Percentiles rank a stretch among this genome's conserved stretches.
Evolutionary conservation across 2,329 filamentous ascomycete species (phyloP).

Genomic region (Neofusicoccum sp.): DNA sequence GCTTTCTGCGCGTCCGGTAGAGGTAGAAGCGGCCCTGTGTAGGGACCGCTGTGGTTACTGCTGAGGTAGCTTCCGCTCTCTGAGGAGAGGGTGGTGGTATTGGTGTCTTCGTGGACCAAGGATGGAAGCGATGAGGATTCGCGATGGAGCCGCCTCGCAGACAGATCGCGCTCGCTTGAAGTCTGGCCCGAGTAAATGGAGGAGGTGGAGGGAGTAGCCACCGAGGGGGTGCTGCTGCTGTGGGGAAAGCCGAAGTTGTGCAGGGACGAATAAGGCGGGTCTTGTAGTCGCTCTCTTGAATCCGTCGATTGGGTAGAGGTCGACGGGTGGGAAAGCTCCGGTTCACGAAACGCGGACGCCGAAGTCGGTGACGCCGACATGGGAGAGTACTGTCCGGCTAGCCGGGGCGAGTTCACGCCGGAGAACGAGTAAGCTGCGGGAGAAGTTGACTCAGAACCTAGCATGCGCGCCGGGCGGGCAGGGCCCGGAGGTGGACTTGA

Average conservation of each 20-base stretch:
- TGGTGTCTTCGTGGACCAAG: conserved; percentile 36
- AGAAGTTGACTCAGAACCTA: conserved; percentile 34
- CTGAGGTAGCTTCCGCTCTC: conserved; percentile 29
- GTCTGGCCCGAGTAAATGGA: background rate
- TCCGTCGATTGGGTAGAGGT: conserved; percentile 21
- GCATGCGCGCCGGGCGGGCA: conserved; percentile 28
- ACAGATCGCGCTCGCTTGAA: conserved; percentile 24
- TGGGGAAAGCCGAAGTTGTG: background rate
- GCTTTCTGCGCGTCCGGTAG: conserved; percentile 32
- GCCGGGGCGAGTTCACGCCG: conserved; percentile 34
- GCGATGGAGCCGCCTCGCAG: conserved; percentile 32
- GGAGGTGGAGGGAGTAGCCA: background rate
- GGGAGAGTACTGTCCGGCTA: conserved; percentile 35
- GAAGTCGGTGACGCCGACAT: conserved; percentile 35
- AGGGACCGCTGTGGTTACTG: conserved; percentile 18
- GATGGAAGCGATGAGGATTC: conserved; percentile 32
- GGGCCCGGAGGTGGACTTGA: conserved; percentile 30
- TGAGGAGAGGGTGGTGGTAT: conserved; percentile 31
- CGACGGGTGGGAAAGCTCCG: conserved; percentile 22
- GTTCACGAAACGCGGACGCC: conserved; percentile 28
- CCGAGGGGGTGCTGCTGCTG: background rate
- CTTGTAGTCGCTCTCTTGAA: conserved; percentile 7
- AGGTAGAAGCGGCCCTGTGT: conserved; percentile 23
- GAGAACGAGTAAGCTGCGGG: conserved; percentile 31
- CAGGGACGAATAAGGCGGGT: background rate